A percentile compares a stretch with the other conserved stretches of the same genome.
Evolutionary conservation across 23 red algal species (phyloP).

Genomic region (Gracilaria caudata): DNA sequence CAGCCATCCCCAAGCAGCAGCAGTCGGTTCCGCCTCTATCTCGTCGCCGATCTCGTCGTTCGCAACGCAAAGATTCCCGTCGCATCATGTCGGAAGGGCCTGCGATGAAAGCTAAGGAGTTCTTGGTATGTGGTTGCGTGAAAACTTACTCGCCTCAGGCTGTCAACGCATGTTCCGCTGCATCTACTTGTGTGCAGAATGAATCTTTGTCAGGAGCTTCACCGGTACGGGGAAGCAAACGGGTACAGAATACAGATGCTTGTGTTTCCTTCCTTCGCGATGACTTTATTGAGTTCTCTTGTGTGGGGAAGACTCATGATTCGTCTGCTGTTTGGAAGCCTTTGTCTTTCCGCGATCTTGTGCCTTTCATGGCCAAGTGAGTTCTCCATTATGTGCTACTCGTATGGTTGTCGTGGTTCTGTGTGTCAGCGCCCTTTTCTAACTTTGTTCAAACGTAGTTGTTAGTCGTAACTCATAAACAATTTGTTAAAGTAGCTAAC

Average conservation of each 20-base stretch:
- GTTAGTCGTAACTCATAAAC: not conserved
- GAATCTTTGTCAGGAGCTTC: not conserved
- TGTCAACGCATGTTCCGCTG: not conserved
- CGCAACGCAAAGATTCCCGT: not conserved
- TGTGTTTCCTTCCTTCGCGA: not conserved
- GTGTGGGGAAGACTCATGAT: not conserved
- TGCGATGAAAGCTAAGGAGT: not conserved
- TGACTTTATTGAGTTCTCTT: slow-evolving; percentile 33
- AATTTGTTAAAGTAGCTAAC: not conserved
- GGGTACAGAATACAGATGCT: too few species aligned
- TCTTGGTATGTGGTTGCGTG: not conserved
- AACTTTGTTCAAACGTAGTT: not conserved
- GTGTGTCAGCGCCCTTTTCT: not conserved
- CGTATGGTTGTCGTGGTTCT: not conserved
- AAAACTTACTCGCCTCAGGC: not conserved
- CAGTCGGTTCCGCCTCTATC: not conserved
- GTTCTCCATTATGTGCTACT: not conserved
- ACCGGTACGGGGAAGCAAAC: not conserved
- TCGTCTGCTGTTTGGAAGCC: not conserved
- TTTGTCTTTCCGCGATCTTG: not conserved
- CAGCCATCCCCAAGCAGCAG: not conserved
- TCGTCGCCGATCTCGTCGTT: not conserved
- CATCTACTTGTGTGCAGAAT: not conserved
- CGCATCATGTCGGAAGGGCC: not conserved
- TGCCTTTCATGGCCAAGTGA: slow-evolving; percentile 16